phyloP scores from a whole-genome alignment of 306 rosid species.

The apple (Malus domestica) region ASM211411v1 NC_041792.1:32125907-32126406 shows the following conservation, averaged over 20 bases:
- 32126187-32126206: background rate
- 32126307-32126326: background rate
- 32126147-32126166: background rate
- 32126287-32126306: background rate
- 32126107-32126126: background rate
- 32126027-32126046: constrained; percentile 58
- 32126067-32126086: background rate
- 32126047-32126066: background rate
- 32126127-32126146: background rate
- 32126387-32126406: background rate
- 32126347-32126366: background rate
- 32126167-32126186: background rate
- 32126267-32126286: background rate
- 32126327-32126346: background rate
- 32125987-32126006: constrained; percentile 91
- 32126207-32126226: background rate
- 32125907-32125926: background rate
- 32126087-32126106: background rate
- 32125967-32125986: constrained; percentile 84
- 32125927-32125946: constrained; percentile 89
- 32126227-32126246: background rate
- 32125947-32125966: constrained; percentile 96
- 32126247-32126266: background rate
- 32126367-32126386: background rate
- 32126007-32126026: constrained; percentile 91